Evolutionary conservation across 768 basidiomycete genomes (phyloP).

Genomic region (Tylopilus rubrobrunneus): DNA sequence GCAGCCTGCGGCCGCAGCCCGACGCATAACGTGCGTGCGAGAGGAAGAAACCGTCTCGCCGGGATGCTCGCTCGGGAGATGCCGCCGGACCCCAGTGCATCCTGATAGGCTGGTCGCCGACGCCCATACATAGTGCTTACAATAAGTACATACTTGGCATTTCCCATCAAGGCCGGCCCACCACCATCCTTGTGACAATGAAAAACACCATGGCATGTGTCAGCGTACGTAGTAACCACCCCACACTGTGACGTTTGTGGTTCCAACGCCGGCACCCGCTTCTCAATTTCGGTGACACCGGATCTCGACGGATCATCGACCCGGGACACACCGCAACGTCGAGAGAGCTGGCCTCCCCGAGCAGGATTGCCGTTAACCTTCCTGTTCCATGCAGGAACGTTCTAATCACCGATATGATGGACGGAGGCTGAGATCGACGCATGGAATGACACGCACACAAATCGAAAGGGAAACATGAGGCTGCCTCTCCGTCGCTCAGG

Average conservation of each 20-base stretch:
- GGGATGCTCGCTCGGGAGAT: not conserved
- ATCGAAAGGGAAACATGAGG: conserved; percentile 1
- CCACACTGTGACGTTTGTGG: not conserved
- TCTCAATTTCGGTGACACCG: not conserved
- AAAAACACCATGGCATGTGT: not conserved
- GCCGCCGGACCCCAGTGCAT: not conserved
- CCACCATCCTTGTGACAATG: not conserved
- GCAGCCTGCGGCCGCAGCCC: not conserved
- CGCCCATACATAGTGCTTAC: not conserved
- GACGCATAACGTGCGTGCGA: not conserved
- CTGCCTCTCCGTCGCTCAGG: not conserved
- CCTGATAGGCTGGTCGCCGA: not conserved
- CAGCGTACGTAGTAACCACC: not conserved
- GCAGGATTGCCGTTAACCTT: not conserved
- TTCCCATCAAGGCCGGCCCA: not conserved
- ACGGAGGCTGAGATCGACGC: not conserved
- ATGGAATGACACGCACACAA: not conserved
- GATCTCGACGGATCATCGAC: conserved; percentile 7
- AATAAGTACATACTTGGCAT: not conserved
- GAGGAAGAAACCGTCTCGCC: not conserved
- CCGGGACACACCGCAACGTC: not conserved
- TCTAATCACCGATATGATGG: not conserved
- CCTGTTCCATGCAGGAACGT: not conserved
- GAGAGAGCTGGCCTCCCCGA: not conserved
- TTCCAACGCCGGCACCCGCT: not conserved